Evolutionary conservation across 495 filamentous ascomycete genomes (phyloP).

Genomic region (Aspergillus baeticus): DNA sequence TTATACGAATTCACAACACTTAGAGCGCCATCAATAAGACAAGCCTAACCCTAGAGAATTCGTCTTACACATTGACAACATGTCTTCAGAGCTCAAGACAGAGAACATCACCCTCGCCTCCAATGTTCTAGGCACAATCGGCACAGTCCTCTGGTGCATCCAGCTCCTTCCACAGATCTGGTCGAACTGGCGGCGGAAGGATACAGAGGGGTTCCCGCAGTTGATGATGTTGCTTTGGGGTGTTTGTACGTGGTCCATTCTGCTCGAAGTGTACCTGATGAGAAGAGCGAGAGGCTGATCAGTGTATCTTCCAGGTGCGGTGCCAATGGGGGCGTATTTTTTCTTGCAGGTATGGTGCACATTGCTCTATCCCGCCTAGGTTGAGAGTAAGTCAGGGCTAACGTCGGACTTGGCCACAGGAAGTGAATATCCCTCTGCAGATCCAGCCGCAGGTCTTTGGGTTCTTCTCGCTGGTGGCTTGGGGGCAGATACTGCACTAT

Average conservation of each 20-base stretch:
- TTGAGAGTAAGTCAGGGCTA: not conserved
- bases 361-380: constrained; percentile 26
- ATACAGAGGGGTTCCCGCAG: constrained; percentile 69
- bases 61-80: no score
- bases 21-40: no score
- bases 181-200: constrained; percentile 68
- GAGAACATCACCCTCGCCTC: constrained; percentile 45
- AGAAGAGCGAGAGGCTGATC: not conserved
- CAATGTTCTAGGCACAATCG: constrained; percentile 54
- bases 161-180: constrained; percentile 62
- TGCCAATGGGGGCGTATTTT: constrained; percentile 55
- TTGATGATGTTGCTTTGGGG: constrained; percentile 78
- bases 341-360: constrained; percentile 44
- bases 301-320: constrained; percentile 30
- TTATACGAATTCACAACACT: no score
- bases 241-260: constrained; percentile 52
- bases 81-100: no score
- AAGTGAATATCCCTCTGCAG: constrained; percentile 74
- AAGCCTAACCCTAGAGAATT: no score
- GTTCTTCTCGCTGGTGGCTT: constrained; percentile 61
- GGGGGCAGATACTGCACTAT: constrained; percentile 66
- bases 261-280: not conserved
- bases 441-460: constrained; percentile 73
- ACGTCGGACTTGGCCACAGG: constrained; percentile 31
- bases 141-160: constrained; percentile 55